Evolutionary conservation across 805 yeast species (phyloP).

Genomic region (Danielozyma ontarioensis): DNA sequence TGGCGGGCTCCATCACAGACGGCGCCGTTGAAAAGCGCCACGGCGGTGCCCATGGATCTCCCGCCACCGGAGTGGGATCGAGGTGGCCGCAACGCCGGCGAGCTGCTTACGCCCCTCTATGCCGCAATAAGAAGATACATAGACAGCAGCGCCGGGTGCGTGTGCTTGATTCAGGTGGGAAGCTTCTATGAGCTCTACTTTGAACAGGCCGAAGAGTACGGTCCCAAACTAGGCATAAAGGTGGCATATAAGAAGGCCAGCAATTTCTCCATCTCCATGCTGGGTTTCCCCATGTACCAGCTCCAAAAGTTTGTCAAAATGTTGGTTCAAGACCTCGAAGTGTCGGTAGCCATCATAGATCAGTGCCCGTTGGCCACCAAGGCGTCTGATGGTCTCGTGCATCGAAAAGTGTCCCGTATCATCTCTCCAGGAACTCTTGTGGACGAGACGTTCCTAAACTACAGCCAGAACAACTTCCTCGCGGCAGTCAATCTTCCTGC

Average conservation of each 20-base stretch:
- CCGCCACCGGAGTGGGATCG: slow-evolving; percentile 9
- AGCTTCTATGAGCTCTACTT: slow-evolving; percentile 84
- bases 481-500: slow-evolving; percentile 60
- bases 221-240: slow-evolving; percentile 65
- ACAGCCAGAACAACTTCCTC: slow-evolving; percentile 64
- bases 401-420: slow-evolving; percentile 70
- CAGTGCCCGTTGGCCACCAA: slow-evolving; percentile 37
- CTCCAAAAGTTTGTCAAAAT: slow-evolving; percentile 68
- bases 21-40: no score
- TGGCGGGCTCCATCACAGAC: no score
- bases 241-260: slow-evolving; percentile 53
- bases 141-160: slow-evolving; percentile 12
- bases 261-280: slow-evolving; percentile 58
- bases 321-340: slow-evolving; percentile 63
- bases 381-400: slow-evolving; percentile 33
- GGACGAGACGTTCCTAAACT: slow-evolving; percentile 78
- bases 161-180: slow-evolving; percentile 67
- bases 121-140: slow-evolving; percentile 9
- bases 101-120: slow-evolving; percentile 10
- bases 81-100: slow-evolving; percentile 10
- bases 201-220: slow-evolving; percentile 77
- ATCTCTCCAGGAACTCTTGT: slow-evolving; percentile 91
- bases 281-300: slow-evolving; percentile 81
- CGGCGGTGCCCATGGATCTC: no score
- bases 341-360: slow-evolving; percentile 79